Percentiles rank a stretch among this genome's conserved stretches.
These are phyloP conservation scores for Dendrostoma leiphaemia DNA, from an alignment of 2,329 filamentous ascomycete genomes.

Conservation along the genomic window DNA sequence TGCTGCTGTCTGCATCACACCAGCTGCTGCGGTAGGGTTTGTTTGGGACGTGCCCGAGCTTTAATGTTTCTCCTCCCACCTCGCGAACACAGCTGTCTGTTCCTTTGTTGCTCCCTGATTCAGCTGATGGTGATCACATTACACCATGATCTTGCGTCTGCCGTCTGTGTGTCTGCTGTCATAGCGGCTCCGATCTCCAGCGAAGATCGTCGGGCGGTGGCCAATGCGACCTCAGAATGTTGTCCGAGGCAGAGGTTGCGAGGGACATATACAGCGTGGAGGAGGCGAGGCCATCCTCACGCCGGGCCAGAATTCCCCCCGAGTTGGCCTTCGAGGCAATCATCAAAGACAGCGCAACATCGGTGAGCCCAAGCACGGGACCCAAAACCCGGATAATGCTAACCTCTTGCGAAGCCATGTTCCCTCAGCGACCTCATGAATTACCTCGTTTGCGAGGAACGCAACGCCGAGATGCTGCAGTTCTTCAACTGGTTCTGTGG, in stretches of 20 bases:
- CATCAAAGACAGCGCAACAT: constrained; percentile 5
- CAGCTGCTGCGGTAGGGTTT: too few relatives aligned
- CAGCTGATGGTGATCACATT: not conserved
- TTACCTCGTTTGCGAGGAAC: constrained; percentile 65
- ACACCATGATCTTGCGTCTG: not conserved
- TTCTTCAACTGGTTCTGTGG: constrained; percentile 64
- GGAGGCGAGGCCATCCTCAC: not conserved
- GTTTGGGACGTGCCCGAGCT: not conserved
- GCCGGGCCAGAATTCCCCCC: not conserved
- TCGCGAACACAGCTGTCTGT: not conserved
- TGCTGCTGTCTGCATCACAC: not conserved
- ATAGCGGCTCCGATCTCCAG: too few relatives aligned
- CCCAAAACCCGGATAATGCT: not conserved
- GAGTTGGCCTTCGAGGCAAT: constrained; percentile 9
- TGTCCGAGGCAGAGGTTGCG: constrained; percentile 9
- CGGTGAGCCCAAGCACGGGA: not conserved
- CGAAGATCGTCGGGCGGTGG: too few relatives aligned
- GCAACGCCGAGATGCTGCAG: constrained; percentile 60
- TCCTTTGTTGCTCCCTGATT: not conserved
- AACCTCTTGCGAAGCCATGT: constrained; percentile 50
- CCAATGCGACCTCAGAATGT: too few relatives aligned
- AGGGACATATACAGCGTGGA: constrained; percentile 11
- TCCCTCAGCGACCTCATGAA: constrained; percentile 68
- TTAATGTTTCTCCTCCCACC: constrained; percentile 7
- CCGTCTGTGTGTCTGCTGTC: not conserved